Evolutionary conservation across 257 asterid species (phyloP).

Genomic region (Fraxinus quadrangulata): DNA sequence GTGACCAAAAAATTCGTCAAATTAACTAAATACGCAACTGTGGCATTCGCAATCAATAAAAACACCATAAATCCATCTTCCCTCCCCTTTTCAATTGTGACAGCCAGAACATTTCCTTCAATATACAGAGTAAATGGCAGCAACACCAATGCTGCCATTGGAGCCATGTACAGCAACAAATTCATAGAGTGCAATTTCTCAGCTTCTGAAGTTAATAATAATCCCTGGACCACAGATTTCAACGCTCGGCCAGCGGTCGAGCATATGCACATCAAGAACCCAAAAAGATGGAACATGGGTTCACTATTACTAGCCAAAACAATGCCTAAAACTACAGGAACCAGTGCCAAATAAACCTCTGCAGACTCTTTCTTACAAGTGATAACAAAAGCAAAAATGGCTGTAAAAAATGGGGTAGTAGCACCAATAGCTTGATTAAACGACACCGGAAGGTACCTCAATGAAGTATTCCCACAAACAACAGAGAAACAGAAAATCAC

Average conservation of each 20-base stretch:
- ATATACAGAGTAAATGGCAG: slow-evolving; percentile 79
- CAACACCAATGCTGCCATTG: slow-evolving; percentile 83
- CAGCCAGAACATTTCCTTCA: slow-evolving; percentile 74
- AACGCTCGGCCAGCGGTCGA: slow-evolving; percentile 94
- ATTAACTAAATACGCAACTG: slow-evolving; percentile 89
- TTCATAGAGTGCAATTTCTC: slow-evolving; percentile 97
- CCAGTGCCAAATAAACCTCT: slow-evolving; percentile 81
- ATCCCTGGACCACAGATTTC: slow-evolving; percentile 90
- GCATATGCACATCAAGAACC: slow-evolving; percentile 80
- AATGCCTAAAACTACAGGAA: slow-evolving; percentile 91
- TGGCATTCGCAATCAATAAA: slow-evolving; percentile 65
- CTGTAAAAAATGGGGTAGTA: slow-evolving; percentile 91
- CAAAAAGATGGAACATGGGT: slow-evolving; percentile 82
- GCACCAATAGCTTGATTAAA: slow-evolving; percentile 96
- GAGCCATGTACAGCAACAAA: slow-evolving; percentile 92
- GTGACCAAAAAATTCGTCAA: slow-evolving; percentile 90
- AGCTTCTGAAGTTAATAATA: slow-evolving; percentile 75
- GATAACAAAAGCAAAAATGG: slow-evolving; percentile 81
- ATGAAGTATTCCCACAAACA: slow-evolving; percentile 91
- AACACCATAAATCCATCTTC: slow-evolving; percentile 73
- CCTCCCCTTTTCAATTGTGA: slow-evolving; percentile 64
- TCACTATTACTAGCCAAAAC: slow-evolving; percentile 93
- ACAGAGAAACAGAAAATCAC: slow-evolving; percentile 84
- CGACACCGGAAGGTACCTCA: slow-evolving; percentile 86
- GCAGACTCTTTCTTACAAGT: slow-evolving; percentile 80